These are phyloP conservation scores for Vitellaria paradoxa DNA, from an alignment of 179 eudicot genomes.

Conservation along the genomic window DNA sequence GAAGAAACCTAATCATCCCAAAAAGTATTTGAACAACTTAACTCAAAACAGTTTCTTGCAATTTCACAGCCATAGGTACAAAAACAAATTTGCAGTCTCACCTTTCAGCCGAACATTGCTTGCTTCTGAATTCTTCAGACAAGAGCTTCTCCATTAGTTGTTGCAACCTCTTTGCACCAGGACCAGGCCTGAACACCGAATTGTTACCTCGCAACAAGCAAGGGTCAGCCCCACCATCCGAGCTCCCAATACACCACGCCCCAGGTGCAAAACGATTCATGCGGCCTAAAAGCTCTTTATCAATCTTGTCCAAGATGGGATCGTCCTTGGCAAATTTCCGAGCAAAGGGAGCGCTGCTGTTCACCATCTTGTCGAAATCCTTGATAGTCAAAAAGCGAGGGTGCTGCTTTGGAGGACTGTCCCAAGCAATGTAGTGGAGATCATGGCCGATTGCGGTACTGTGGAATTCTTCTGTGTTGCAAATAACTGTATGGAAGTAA, in stretches of 20 bases:
- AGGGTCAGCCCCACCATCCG: conserved; percentile 57
- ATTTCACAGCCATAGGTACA: too few relatives aligned
- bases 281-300: conserved; percentile 55
- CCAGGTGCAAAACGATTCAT: conserved; percentile 50
- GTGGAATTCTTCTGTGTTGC: conserved; percentile 59
- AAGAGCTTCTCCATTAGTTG: conserved; percentile 40
- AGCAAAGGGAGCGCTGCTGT: conserved; percentile 64
- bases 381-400: conserved; percentile 57
- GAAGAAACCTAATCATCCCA: neutral
- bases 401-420: conserved; percentile 81
- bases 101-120: conserved; percentile 39
- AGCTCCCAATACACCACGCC: conserved; percentile 64
- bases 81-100: conserved; percentile 19
- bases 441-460: conserved; percentile 64
- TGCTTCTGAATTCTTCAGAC: conserved; percentile 54
- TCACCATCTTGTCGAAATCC: conserved; percentile 48
- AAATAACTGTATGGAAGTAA: conserved; percentile 79
- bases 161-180: conserved; percentile 63
- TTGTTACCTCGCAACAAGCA: conserved; percentile 58
- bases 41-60: neutral
- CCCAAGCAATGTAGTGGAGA: conserved; percentile 89
- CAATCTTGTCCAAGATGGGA: conserved; percentile 53
- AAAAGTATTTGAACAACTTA: neutral
- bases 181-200: conserved; percentile 61
- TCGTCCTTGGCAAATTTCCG: conserved; percentile 51